A percentile compares a stretch with the other conserved stretches of the same genome.
These are phyloP conservation scores for Actinomortierella wolfii DNA, from an alignment of 371 early-diverging fungal species.

Conservation along the genomic window DNA sequence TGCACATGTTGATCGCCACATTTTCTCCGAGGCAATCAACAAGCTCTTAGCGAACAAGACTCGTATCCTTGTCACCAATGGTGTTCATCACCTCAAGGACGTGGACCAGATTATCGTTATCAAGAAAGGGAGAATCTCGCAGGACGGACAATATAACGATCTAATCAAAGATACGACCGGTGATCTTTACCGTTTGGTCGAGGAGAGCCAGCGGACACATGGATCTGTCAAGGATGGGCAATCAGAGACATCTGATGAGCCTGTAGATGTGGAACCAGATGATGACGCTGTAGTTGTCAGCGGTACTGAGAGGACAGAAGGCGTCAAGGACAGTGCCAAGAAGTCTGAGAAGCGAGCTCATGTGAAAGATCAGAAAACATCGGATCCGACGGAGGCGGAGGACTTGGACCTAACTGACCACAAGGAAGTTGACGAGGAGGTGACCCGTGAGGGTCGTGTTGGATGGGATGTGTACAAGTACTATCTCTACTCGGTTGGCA, in stretches of 20 bases:
- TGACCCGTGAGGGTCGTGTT: conserved; percentile 11
- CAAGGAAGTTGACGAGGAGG: conserved; percentile 18
- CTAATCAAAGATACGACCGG: conserved; percentile 47
- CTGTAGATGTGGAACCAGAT: background rate
- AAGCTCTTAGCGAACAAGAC: conserved; percentile 56
- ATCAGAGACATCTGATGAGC: background rate
- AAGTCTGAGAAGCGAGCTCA: conserved; percentile 47
- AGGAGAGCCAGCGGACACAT: conserved; percentile 6
- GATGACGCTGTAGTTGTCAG: background rate
- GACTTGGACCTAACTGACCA: conserved; percentile 10
- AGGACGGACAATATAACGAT: conserved; percentile 49
- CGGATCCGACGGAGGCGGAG: conserved; percentile 9
- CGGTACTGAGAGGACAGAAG: background rate
- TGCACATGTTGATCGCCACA: conserved; percentile 55
- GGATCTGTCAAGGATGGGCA: background rate
- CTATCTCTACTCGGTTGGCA: conserved; percentile 10
- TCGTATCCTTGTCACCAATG: conserved; percentile 66
- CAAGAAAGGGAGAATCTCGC: conserved; percentile 50
- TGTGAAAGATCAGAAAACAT: conserved; percentile 14
- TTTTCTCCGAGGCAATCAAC: conserved; percentile 48
- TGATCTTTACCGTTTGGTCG: conserved; percentile 21
- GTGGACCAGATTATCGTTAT: conserved; percentile 53
- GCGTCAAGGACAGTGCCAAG: no score
- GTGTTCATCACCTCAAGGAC: conserved; percentile 53
- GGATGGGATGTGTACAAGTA: conserved; percentile 30